Percentiles rank a stretch among this genome's conserved stretches.
phyloP scores from a whole-genome alignment of 2,329 filamentous ascomycete genomes.

The Canariomyces notabilis region DNA sequence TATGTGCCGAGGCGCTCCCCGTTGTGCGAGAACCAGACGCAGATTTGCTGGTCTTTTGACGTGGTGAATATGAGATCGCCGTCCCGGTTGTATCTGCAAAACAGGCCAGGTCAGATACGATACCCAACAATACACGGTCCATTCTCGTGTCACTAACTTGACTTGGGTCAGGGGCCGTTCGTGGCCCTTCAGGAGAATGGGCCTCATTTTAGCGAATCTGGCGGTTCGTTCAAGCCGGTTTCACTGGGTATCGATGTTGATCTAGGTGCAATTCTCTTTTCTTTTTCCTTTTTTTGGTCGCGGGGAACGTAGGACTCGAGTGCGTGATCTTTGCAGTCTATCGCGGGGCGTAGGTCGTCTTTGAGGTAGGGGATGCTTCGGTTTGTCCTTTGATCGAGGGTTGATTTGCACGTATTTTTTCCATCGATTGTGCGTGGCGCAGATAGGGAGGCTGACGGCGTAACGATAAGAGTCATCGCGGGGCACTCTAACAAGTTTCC shows the following conservation, averaged over 20 bases:
- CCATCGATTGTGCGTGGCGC: slow-evolving; percentile 24
- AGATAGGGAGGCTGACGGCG: slow-evolving; percentile 21
- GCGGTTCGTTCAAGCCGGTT: slow-evolving; percentile 5
- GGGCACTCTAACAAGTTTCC: slow-evolving; percentile 18
- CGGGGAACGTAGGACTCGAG: slow-evolving; percentile 6
- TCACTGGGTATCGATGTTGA: slow-evolving; percentile 1
- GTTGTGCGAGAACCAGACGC: slow-evolving; percentile 96
- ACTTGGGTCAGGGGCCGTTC: slow-evolving; percentile 95
- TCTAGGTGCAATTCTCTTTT: not conserved
- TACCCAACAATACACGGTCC: not conserved
- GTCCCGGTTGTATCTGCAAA: slow-evolving; percentile 75
- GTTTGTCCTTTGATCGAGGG: not conserved
- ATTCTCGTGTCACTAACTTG: slow-evolving; percentile 50
- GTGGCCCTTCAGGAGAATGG: slow-evolving; percentile 93
- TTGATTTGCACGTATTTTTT: slow-evolving; percentile 24
- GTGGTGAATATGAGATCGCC: slow-evolving; percentile 96
- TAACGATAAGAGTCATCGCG: slow-evolving; percentile 15
- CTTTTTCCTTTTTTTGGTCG: slow-evolving; percentile 2
- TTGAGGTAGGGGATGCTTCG: slow-evolving; percentile 2
- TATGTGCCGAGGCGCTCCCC: slow-evolving; percentile 97
- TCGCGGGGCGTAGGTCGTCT: slow-evolving; percentile 13
- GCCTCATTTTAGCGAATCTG: slow-evolving; percentile 67
- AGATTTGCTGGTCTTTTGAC: slow-evolving; percentile 93
- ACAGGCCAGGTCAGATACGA: slow-evolving; percentile 7
- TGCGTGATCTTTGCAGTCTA: slow-evolving; percentile 3